These are phyloP conservation scores for Bimuria novae-zelandiae DNA, from an alignment of 2,329 filamentous ascomycete species.

Conservation along the genomic window DNA sequence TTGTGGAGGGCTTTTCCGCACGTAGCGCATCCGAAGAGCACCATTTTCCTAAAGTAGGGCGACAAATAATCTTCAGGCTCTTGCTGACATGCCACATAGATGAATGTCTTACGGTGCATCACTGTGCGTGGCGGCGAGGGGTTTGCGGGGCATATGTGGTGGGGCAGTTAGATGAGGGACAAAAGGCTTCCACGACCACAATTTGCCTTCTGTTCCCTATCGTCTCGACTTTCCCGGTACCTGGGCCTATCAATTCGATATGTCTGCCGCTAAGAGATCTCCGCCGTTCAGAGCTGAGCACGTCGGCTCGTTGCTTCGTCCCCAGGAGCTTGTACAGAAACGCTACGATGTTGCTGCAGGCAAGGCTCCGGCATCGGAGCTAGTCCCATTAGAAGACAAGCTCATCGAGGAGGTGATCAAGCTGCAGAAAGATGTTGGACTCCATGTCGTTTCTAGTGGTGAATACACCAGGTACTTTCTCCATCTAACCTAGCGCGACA, in stretches of 20 bases:
- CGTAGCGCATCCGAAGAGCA: neutral
- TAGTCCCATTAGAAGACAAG: slow-evolving; percentile 66
- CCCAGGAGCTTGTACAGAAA: slow-evolving; percentile 63
- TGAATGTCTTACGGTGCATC: neutral
- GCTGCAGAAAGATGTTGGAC: slow-evolving; percentile 66
- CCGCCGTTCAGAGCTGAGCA: slow-evolving; percentile 75
- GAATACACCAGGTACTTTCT: slow-evolving; percentile 59
- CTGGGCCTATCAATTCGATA: slow-evolving; percentile 33
- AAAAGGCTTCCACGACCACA: slow-evolving; percentile 3
- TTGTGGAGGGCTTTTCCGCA: neutral
- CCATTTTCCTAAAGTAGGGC: neutral
- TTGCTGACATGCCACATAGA: neutral
- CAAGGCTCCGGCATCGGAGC: slow-evolving; percentile 51
- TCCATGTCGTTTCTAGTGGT: slow-evolving; percentile 69
- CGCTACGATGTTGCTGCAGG: slow-evolving; percentile 58
- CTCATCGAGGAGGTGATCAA: slow-evolving; percentile 68
- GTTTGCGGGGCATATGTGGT: slow-evolving; percentile 7
- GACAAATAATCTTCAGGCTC: neutral
- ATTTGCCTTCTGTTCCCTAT: neutral
- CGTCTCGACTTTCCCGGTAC: slow-evolving; percentile 3
- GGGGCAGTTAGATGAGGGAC: slow-evolving; percentile 26
- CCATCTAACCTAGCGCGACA: neutral
- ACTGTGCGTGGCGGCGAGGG: neutral
- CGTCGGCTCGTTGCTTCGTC: slow-evolving; percentile 71
- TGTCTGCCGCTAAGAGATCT: slow-evolving; percentile 40